A percentile compares a stretch with the other conserved stretches of the same genome.
Conservation (phyloP, 2,329 filamentous ascomycete genomes). For the Lecanicillium sp. region DNA sequence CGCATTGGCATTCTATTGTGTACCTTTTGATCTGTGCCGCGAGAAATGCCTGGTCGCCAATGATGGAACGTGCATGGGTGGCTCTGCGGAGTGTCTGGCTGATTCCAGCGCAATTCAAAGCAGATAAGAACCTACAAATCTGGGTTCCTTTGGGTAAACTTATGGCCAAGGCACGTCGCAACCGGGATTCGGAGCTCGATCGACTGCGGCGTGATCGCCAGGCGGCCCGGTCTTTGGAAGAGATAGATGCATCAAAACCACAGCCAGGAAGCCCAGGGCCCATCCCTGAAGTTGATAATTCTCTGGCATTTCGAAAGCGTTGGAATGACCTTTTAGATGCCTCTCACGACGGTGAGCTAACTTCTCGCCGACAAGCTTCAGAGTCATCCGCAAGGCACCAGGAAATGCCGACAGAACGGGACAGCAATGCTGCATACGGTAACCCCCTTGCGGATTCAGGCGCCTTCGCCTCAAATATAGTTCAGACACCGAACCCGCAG, state of each 20-base stretch:
- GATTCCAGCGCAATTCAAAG: conserved; percentile 22
- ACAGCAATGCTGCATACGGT: no score
- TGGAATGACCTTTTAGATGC: no score
- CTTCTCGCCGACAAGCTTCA: no score
- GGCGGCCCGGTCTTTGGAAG: conserved; percentile 19
- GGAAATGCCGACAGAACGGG: not conserved
- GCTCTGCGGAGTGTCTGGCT: conserved; percentile 37
- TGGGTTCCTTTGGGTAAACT: conserved; percentile 34
- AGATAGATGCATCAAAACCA: conserved; percentile 17
- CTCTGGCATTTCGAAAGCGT: no score
- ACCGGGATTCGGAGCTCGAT: conserved; percentile 27
- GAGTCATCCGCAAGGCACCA: no score
- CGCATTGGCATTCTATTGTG: conserved; percentile 51
- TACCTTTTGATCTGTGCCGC: conserved; percentile 46
- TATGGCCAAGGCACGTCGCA: conserved; percentile 27
- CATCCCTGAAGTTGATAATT: conserved; percentile 9
- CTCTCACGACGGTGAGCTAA: not conserved
- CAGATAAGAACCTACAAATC: conserved; percentile 22
- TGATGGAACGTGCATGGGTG: conserved; percentile 39
- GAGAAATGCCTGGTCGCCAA: conserved; percentile 35
- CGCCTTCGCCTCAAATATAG: no score
- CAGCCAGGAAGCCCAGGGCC: conserved; percentile 22
- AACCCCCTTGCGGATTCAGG: no score
- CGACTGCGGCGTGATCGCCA: conserved; percentile 20
- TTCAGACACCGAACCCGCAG: conserved; percentile 2